Base-by-base conservation (phyloP, 2,329 filamentous ascomycete genomes). In the Neoascochyta sp. region DNA sequence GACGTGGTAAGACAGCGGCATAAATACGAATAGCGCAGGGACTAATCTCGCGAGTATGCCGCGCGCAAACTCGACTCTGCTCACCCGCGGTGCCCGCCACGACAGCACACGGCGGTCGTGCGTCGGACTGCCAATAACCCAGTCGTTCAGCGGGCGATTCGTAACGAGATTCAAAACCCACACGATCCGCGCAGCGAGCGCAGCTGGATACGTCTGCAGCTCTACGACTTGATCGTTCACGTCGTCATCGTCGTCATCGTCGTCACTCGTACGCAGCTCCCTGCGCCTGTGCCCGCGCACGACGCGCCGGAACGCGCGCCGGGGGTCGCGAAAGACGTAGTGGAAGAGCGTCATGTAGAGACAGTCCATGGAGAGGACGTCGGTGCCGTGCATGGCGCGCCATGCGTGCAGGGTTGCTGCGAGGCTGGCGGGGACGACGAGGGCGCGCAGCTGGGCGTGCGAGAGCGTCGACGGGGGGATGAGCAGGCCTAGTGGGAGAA, bases 271-370 rank as follows among this genome's bases (percentile, higher is more conserved):
- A n/a, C n/a, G n/a, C n/a, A n/a, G n/a, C n/a, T n/a, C n/a, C n/a
- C n/a, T n/a, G n/a, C n/a, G n/a, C n/a, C n/a, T n/a, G 24, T 26
- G 24, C 14, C n/a, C n/a, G 24, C 32, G 22, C 13, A 31, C 9
- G 12, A 36, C 21, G 6, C 24, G 33, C 28, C 27, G 33, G 17
- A 36, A 40, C n/a, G 36, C 21, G 6, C 5, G 20, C 16, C 33
- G 33, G 9, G 37, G 37, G 16, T 40, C 32, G 10, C 34, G 33
- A 18, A 40, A 40, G 6, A 29, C 25, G 21, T 36, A 40, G n/a
- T 36, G 17, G 11, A 40, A 40, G 1, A 36, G 19, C 4, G 33
- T 40, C 29, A 36, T 16, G 15, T 33, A 40, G 20, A 40, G 10
- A 9, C 9, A 30, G 16, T 40, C 29, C 27, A 29, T 40, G 3